These are phyloP conservation scores for Trichoderma parareesei DNA, from an alignment of 495 filamentous ascomycete species.

Conservation along the genomic window DNA sequence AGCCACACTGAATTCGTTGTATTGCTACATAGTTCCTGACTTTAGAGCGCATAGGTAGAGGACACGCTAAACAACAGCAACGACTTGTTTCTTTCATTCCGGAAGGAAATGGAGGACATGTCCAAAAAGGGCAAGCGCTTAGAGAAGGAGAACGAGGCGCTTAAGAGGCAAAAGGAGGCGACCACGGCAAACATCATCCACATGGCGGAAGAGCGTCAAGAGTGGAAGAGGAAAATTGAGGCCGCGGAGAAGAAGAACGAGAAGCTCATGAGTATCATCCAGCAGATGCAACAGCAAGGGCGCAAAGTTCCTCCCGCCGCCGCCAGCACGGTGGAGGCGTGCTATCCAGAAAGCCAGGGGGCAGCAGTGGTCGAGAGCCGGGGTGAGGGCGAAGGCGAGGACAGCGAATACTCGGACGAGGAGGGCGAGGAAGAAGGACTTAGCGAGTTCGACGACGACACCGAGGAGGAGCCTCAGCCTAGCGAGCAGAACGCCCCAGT, in stretches of 20 bases:
- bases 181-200: constrained; percentile 93
- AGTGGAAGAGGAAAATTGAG: constrained; percentile 71
- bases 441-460: constrained; percentile 26
- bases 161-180: constrained; percentile 86
- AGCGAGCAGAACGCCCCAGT: constrained; percentile 19
- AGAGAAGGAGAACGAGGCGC: constrained; percentile 88
- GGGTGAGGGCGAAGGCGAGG: constrained; percentile 49
- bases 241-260: constrained; percentile 79
- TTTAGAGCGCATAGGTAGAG: constrained; percentile 51
- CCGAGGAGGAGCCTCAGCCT: constrained; percentile 28
- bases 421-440: constrained; percentile 51
- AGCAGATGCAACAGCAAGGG: constrained; percentile 89
- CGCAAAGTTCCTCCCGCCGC: constrained; percentile 55
- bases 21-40: constrained; percentile 2
- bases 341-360: constrained; percentile 30
- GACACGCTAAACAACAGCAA: constrained; percentile 98
- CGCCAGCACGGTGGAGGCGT: constrained; percentile 44
- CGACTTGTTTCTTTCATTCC: constrained; percentile 94
- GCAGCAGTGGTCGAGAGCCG: constrained; percentile 47
- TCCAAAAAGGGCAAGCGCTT: constrained; percentile 97
- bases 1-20: not conserved
- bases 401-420: constrained; percentile 71
- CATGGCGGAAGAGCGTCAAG: constrained; percentile 93
- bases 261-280: constrained; percentile 86
- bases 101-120: constrained; percentile 99